Base-by-base conservation (phyloP, 306 rosid species). In the Quercus engelmannii region DNA sequence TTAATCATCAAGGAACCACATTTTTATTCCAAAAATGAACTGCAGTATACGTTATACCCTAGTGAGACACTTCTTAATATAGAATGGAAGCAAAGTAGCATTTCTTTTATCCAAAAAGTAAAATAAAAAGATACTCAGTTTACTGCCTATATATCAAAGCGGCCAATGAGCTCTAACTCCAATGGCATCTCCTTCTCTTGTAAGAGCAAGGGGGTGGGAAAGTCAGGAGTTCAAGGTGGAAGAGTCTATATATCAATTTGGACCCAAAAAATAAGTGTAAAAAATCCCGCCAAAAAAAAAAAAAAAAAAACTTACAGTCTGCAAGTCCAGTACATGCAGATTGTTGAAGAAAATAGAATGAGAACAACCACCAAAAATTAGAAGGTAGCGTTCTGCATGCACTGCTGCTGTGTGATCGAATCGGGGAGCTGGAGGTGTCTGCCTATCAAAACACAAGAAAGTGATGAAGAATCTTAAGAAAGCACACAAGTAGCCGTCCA, bases 361-460 rank as follows among this genome's bases (percentile, higher is more conserved):
- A 78, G 98, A 96, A 78, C 99, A 96, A 79, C 99, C 98, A 26
- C 99, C 99, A 77, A 93, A 96, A 79, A 96, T 76, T 69, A 91
- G 83, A 85, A 96, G 96, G 87, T 96, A 96, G 33, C 81, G 92
- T 10, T 89, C 92, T 21, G 88, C 90, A 26, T 90, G 93, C 80
- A 93, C 75, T 65, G 97, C 84, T 71, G 97, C 94, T 78, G 91
- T 82, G 80, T 96, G 99, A 86, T 96, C 99, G 7, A 87, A 96
- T 85, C 98, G 91, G 55, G 99, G 97, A 86, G 90, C 82, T 71
- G 99, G 97, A 81, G 94, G 93, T 73, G 91, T 85, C 93, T 89
- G 94, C 93, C 99, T 95, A 89, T 89, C 89, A 87, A 83, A 84
- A 87, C 74, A 81, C 79, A 89, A 83, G 51, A 79, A 89, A 85